phyloP scores from a whole-genome alignment of 345 rosid genomes.

The Triadica sebifera region DNA sequence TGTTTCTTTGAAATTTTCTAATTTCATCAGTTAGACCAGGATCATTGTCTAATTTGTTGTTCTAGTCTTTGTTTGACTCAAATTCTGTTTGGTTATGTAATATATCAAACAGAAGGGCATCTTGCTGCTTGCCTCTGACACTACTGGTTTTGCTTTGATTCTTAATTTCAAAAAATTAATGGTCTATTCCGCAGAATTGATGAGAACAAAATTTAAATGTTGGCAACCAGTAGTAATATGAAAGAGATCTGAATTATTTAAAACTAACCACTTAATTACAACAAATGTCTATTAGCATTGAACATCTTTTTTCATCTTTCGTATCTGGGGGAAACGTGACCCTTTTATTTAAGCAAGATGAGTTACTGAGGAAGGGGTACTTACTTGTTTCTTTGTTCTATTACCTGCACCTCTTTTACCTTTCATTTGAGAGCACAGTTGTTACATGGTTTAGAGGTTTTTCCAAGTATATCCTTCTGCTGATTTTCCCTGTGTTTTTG shows the following conservation, averaged over 20 bases:
- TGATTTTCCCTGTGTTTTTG: constrained; percentile 22
- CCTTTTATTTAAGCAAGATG: neutral
- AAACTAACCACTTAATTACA: neutral
- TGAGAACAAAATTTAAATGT: too few relatives aligned
- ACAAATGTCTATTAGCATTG: neutral
- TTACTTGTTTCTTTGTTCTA: neutral
- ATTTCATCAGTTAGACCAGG: neutral
- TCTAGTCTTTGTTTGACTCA: neutral
- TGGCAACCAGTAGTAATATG: neutral
- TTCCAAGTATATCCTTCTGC: neutral
- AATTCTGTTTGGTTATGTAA: neutral
- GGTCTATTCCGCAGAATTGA: neutral
- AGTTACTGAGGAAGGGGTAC: neutral
- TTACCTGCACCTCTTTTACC: neutral
- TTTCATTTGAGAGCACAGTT: neutral
- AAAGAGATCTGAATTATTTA: neutral
- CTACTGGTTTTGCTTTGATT: neutral
- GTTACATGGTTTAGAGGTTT: neutral
- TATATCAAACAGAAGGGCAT: neutral
- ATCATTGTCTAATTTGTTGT: neutral
- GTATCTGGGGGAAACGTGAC: neutral
- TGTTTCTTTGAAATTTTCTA: constrained; percentile 12
- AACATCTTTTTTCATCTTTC: neutral
- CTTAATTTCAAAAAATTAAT: neutral
- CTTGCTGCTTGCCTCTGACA: neutral